Evolutionary conservation across 345 rosid genomes (phyloP), one percentile per base, ranked within the genome.

Genomic region (Euclidium syriacum): DNA sequence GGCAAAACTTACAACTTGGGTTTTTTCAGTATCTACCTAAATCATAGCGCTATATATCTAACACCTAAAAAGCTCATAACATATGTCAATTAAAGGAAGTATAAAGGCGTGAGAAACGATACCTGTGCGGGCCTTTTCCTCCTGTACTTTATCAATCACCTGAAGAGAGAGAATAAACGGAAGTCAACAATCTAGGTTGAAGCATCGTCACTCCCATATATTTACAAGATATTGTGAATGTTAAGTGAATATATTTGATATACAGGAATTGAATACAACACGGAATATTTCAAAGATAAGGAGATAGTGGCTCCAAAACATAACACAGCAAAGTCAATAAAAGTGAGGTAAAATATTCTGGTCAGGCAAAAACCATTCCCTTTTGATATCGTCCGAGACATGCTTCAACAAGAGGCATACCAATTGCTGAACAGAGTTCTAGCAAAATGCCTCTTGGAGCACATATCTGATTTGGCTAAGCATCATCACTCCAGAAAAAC

Each of bases 381-480:
- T 59, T n/a, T 49, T 58, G 72, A 25, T 65, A 65, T 72, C 76
- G 58, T 65, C 76, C 12, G 22, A 65, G 57, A 59, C 51, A 22
- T 55, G 7, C 76, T 72, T 19, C 76, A 42, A 72, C 76, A 72
- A 59, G 48, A 65, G 58, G 30, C 63, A 52, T 15, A 3, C 27
- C 20, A 36, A 2, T 29, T 24, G 24, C 42, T 6, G 35, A 63
- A 57, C 39, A 12, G 0, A 2, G 23, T 40, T 23, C 42, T 3
- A 23, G 26, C 25, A 40, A 2, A 11, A 55, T 32, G 62, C 56
- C 61, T 72, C 44, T 58, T 65, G 72, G 72, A 58, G 72, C 76
- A 72, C 56, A 52, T 65, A 65, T 65, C 67, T 50, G 76, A 72
- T 72, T 72, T 65, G 76, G 72, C 72, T 52, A 72, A 65, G 72